A percentile compares a stretch with the other conserved stretches of the same genome.
Evolutionary conservation across 352 stramenopile genomes (phyloP).

Genomic region (Phytophthora sp.): DNA sequence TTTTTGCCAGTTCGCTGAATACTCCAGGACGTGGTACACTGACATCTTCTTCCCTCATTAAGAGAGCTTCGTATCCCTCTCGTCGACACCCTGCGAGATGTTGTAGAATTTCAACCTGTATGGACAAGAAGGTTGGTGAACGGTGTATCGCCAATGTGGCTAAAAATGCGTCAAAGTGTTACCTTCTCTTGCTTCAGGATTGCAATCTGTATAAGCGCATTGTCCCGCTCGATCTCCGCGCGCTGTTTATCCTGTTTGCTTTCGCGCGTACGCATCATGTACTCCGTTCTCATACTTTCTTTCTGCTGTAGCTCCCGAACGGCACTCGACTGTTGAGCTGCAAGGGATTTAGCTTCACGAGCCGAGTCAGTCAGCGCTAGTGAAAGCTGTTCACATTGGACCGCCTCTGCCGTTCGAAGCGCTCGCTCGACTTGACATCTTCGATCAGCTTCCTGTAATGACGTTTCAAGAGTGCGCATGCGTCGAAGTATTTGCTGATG

Average conservation of each 20-base stretch:
- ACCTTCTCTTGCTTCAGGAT: constrained; percentile 54
- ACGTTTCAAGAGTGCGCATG: constrained; percentile 51
- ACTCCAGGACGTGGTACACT: constrained; percentile 53
- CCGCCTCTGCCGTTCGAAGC: constrained; percentile 55
- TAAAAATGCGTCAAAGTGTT: neutral
- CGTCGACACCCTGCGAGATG: constrained; percentile 48
- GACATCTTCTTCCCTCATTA: constrained; percentile 80
- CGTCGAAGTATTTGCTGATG: constrained; percentile 66
- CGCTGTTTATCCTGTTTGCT: constrained; percentile 58
- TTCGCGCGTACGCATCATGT: constrained; percentile 54
- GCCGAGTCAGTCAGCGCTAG: constrained; percentile 54
- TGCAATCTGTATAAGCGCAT: constrained; percentile 51
- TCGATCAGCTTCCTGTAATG: constrained; percentile 44
- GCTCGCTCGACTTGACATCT: constrained; percentile 59
- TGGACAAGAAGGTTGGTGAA: neutral
- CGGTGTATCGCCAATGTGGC: neutral
- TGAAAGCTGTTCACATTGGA: constrained; percentile 63
- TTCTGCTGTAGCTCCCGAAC: constrained; percentile 59
- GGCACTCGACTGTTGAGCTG: constrained; percentile 51
- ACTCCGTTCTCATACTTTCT: constrained; percentile 63
- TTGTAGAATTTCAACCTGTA: constrained; percentile 37
- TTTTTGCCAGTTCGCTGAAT: constrained; percentile 45
- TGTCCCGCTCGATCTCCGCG: constrained; percentile 61
- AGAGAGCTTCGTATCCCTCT: constrained; percentile 52
- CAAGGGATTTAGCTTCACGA: constrained; percentile 56